Base-by-base conservation (phyloP, 345 rosid genomes). In the Eucalyptus fibrosa region DNA sequence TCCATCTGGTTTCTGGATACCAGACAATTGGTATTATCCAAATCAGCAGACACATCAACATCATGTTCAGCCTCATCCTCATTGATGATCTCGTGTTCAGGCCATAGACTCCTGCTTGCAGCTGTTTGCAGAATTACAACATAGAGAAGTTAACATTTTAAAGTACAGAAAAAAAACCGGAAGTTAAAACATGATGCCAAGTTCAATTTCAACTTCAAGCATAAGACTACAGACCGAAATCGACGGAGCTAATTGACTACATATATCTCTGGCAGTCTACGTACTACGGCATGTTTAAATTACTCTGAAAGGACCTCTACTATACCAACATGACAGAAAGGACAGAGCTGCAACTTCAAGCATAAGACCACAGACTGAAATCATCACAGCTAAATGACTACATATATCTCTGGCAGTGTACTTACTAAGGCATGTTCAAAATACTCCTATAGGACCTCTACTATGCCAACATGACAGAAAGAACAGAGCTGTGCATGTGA, bases 51-150 rank as follows among this genome's bases (percentile, higher is more conserved):
- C 92, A 94, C 91, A 86, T 95, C 94, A 6, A 88, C 89, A 50
- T 96, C 95, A 88, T 92, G 95, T 89, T 95, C 99, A 91, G 93
- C 94, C 91, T 98, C 99, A 91, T 95, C 95, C 88, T 92, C 98
- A 88, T 94, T 92, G 86, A 91, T 40, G 28, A 98, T 86, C 91
- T 96, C 97, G 88, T 90, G 95, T 87, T 97, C 99, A 62, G 97
- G 97, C 99, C 99, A 98, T 37, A 97, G 51, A 82, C 91, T 92
- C 83, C 95, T 95, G 94, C 97, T 92, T 85, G 96, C 96, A 93
- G 92, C 99, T 96, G 95, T 89, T 93, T 50, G 69, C 88, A 88
- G 59, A 81, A 89, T 69, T 24, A 85, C 83, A 69, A 21, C 15
- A 11, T 77, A 40, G 83, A 77, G 83, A 77, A 77, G 45, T 37